Evolutionary conservation across 768 basidiomycete species (phyloP).

Genomic region (Sporobolomyces phaffii): DNA sequence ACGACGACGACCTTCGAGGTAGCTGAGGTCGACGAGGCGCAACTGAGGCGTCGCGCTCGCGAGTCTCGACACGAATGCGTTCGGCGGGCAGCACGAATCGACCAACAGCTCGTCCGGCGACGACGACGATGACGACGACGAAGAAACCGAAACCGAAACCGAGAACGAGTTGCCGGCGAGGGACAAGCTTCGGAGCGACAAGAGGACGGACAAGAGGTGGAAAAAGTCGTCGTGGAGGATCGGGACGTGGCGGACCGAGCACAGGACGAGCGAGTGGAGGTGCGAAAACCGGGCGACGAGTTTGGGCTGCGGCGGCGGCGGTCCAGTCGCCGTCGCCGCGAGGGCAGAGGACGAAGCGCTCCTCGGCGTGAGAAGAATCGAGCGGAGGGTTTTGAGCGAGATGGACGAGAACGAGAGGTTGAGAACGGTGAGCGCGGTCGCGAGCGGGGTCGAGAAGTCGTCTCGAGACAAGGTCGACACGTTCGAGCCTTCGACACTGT

Average conservation of each 20-base stretch:
- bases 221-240: slow-evolving; percentile 8
- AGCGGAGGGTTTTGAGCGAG: background rate
- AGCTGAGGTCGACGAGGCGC: slow-evolving; percentile 3
- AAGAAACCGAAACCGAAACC: too few relatives aligned
- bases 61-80: slow-evolving; percentile 7
- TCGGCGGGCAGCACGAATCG: background rate
- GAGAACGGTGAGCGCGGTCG: background rate
- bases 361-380: background rate
- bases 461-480: background rate
- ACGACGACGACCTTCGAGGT: background rate
- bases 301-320: background rate
- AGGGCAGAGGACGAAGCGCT: too few relatives aligned
- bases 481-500: background rate
- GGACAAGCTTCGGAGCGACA: slow-evolving; percentile 16
- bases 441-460: background rate
- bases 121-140: too few relatives aligned
- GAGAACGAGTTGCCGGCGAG: slow-evolving; percentile 8
- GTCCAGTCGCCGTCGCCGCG: background rate
- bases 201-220: slow-evolving; percentile 1
- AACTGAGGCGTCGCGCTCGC: slow-evolving; percentile 11
- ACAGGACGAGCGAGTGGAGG: slow-evolving; percentile 16
- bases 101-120: background rate
- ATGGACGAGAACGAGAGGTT: slow-evolving; percentile 20
- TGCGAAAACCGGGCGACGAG: slow-evolving; percentile 12
- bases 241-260: background rate